These are phyloP conservation scores for Chaetomium strumarium DNA, from an alignment of 2,329 filamentous ascomycete genomes.

Conservation along the genomic window DNA sequence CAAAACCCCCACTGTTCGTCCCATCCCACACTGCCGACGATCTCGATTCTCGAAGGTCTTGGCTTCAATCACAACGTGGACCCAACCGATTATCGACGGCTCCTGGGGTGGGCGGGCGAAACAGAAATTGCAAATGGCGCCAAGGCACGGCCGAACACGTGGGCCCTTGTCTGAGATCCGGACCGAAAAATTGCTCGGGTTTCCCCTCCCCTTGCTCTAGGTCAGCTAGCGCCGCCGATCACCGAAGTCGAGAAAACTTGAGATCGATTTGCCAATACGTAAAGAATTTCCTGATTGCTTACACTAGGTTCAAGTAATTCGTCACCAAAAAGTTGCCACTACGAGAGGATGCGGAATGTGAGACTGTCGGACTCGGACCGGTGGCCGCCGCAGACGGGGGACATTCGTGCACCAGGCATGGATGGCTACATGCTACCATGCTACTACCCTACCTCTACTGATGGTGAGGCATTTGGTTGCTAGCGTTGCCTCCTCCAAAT, in stretches of 20 bases:
- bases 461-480: too few species aligned
- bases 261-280: too few species aligned
- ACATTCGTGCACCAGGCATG: too few species aligned
- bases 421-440: too few species aligned
- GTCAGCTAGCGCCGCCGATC: slow-evolving; percentile 4
- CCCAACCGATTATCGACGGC: slow-evolving; percentile 16
- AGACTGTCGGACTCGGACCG: too few species aligned
- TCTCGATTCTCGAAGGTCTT: background rate
- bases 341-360: too few species aligned
- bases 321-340: too few species aligned
- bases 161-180: slow-evolving; percentile 17
- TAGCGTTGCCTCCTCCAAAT: too few species aligned
- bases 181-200: slow-evolving; percentile 22
- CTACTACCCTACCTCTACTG: too few species aligned
- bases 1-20: background rate
- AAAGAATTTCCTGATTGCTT: too few species aligned
- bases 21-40: background rate
- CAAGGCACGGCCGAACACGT: slow-evolving; percentile 20
- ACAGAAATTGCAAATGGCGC: slow-evolving; percentile 34
- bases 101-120: slow-evolving; percentile 27
- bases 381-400: too few species aligned
- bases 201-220: background rate
- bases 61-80: slow-evolving; percentile 9
- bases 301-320: too few species aligned
- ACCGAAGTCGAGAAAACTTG: background rate